A percentile compares a stretch with the other conserved stretches of the same genome.
Evolutionary conservation across 1,284 basidiomycete genomes (phyloP).

Genomic region (Ceratobasidium sp.): DNA sequence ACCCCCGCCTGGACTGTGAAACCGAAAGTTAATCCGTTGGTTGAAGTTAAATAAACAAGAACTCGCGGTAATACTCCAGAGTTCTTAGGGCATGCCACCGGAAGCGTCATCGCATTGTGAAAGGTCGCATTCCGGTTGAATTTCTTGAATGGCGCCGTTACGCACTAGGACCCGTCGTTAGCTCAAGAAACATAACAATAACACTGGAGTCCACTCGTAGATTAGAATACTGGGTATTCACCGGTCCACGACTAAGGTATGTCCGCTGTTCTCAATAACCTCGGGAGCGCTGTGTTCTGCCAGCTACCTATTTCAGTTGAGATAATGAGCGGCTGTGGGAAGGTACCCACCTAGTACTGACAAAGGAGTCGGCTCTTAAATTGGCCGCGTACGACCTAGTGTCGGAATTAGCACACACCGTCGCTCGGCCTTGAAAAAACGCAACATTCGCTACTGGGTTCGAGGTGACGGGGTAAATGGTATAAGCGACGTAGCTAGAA

Average conservation of each 20-base stretch:
- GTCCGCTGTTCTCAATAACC: conserved; percentile 97
- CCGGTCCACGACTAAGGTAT: conserved; percentile 99
- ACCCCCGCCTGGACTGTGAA: conserved; percentile 83
- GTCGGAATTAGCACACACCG: conserved; percentile 59
- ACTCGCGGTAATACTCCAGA: conserved; percentile 88
- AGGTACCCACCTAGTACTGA: conserved; percentile 86
- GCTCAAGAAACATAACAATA: conserved; percentile 48
- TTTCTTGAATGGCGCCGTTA: conserved; percentile 99
- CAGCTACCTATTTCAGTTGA: conserved; percentile 48
- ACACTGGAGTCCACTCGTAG: conserved; percentile 89
- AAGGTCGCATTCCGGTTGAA: conserved; percentile 95
- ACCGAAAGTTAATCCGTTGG: background rate
- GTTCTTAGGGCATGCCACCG: conserved; percentile 90
- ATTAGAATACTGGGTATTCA: conserved; percentile 99
- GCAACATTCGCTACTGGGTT: conserved; percentile 84
- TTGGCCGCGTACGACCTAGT: conserved; percentile 98
- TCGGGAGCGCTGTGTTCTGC: conserved; percentile 98
- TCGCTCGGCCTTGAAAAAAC: conserved; percentile 16
- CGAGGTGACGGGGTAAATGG: conserved; percentile 66
- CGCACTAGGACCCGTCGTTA: conserved; percentile 72
- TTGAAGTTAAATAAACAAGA: conserved; percentile 33
- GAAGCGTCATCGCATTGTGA: conserved; percentile 90
- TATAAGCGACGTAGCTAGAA: no score
- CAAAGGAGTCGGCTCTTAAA: conserved; percentile 98
- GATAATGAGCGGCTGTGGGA: background rate